Evolutionary conservation across 148 eudicot genomes (phyloP).

Genomic region (Euryodendron excelsum): DNA sequence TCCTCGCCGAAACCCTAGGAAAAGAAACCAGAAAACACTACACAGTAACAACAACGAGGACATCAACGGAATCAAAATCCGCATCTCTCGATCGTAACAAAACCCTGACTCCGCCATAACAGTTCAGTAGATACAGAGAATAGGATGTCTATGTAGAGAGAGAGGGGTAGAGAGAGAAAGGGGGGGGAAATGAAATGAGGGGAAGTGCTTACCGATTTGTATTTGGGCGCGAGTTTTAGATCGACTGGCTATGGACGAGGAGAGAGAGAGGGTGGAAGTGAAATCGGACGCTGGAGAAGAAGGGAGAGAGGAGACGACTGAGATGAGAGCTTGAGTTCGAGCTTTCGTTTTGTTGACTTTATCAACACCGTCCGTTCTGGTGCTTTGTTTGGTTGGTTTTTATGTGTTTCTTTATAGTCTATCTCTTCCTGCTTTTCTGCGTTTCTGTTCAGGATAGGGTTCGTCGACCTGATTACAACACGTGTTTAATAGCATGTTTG

Average conservation of each 20-base stretch:
- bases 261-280: conserved; percentile 18
- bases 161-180: background rate
- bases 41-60: background rate
- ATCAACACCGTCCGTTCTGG: conserved; percentile 47
- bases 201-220: conserved; percentile 1
- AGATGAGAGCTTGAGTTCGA: conserved; percentile 21
- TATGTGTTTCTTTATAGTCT: too few species aligned
- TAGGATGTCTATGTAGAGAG: background rate
- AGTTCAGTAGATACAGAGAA: background rate
- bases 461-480: too few species aligned
- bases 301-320: conserved; percentile 44
- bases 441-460: conserved; percentile 11
- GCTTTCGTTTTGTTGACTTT: conserved; percentile 17
- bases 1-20: conserved; percentile 19
- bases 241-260: conserved; percentile 26
- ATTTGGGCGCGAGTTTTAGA: conserved; percentile 12
- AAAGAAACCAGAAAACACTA: conserved; percentile 6
- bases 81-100: background rate
- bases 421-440: background rate
- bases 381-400: background rate
- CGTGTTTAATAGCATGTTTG: too few species aligned
- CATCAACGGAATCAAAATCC: background rate
- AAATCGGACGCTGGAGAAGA: conserved; percentile 66
- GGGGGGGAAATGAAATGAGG: background rate
- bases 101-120: conserved; percentile 13